Conservation (phyloP, 2,329 filamentous ascomycete species). For the Massarina eburnea region DNA sequence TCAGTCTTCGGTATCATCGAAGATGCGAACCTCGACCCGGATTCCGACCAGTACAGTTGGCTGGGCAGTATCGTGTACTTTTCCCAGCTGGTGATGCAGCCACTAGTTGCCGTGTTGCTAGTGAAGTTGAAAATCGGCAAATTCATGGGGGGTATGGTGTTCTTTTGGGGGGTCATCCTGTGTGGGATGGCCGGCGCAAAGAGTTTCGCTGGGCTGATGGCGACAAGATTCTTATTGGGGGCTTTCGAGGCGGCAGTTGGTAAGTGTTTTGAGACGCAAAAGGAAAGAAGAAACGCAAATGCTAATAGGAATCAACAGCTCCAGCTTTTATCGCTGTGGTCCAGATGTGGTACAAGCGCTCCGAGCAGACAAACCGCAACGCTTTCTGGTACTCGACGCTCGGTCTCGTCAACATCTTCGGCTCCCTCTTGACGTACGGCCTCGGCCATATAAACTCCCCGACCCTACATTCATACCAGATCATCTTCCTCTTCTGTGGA, state of each 20-base stretch:
- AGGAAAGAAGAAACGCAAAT: not conserved
- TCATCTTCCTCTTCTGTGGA: constrained; percentile 42
- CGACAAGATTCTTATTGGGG: constrained; percentile 65
- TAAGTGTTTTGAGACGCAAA: constrained; percentile 18
- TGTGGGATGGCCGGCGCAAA: constrained; percentile 63
- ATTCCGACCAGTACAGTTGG: constrained; percentile 56
- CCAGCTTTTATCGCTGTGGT: constrained; percentile 52
- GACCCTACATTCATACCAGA: constrained; percentile 40
- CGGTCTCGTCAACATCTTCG: constrained; percentile 58
- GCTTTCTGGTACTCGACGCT: constrained; percentile 65
- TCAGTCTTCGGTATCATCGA: constrained; percentile 65
- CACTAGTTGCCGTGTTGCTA: constrained; percentile 55
- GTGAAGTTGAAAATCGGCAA: constrained; percentile 64
- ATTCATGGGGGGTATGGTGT: constrained; percentile 56
- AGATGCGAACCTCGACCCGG: constrained; percentile 57
- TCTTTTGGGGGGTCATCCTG: constrained; percentile 59
- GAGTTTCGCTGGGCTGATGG: constrained; percentile 63
- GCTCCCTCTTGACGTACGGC: constrained; percentile 60
- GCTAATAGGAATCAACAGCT: constrained; percentile 16
- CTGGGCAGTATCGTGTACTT: constrained; percentile 56
- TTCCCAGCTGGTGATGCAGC: constrained; percentile 57
- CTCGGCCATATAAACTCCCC: constrained; percentile 59
- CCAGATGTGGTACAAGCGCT: constrained; percentile 63
- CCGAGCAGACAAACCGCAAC: constrained; percentile 60
- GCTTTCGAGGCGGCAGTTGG: constrained; percentile 65